A percentile compares a stretch with the other conserved stretches of the same genome.
phyloP scores from a whole-genome alignment of 169 alveolate species.

The Plasmodium malariae region DNA sequence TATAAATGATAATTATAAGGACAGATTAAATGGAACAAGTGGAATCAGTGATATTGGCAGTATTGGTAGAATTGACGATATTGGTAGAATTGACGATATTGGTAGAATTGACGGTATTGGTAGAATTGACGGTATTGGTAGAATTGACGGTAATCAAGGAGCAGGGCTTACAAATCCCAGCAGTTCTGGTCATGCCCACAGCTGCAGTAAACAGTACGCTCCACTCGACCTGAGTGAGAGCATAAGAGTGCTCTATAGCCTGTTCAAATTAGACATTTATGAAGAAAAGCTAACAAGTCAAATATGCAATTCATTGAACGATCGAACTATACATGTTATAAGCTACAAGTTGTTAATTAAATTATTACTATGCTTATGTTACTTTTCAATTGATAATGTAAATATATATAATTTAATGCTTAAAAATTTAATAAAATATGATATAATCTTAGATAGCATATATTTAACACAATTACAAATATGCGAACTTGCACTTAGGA shows the following conservation, averaged over 20 bases:
- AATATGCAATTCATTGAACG: not conserved
- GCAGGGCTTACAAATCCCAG: not conserved
- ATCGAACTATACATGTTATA: not conserved
- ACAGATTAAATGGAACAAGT: not conserved
- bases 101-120: not conserved
- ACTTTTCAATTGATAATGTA: slow-evolving; percentile 35
- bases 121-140: not conserved
- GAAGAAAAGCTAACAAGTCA: slow-evolving; percentile 22
- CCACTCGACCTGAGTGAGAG: slow-evolving; percentile 4
- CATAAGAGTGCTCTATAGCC: slow-evolving; percentile 24
- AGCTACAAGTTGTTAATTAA: slow-evolving; percentile 20
- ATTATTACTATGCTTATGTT: slow-evolving; percentile 39
- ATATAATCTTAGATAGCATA: slow-evolving; percentile 41
- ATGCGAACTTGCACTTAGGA: slow-evolving; percentile 54
- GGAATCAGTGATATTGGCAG: not conserved
- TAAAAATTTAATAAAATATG: slow-evolving; percentile 65
- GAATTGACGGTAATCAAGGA: not conserved
- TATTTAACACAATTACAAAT: slow-evolving; percentile 69
- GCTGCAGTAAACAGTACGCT: not conserved
- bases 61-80: not conserved
- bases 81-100: not conserved
- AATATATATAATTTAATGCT: slow-evolving; percentile 46
- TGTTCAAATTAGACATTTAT: slow-evolving; percentile 53
- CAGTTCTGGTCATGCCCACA: not conserved
- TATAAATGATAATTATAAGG: not conserved